Evolutionary conservation across 2,329 filamentous ascomycete species (phyloP).

Genomic region (Diaporthe sp.): DNA sequence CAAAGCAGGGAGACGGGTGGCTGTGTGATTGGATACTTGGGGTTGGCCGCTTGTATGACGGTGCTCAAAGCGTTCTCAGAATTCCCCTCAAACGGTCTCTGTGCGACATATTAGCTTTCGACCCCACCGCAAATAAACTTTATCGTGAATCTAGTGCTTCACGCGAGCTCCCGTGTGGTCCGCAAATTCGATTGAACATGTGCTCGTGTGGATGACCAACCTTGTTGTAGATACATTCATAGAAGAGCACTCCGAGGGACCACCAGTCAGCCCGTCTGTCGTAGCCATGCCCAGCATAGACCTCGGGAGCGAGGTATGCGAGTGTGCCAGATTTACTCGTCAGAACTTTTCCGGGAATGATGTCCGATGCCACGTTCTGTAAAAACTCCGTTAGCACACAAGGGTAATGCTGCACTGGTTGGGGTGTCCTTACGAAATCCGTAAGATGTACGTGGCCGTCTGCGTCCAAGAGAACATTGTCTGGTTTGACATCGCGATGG

Average conservation of each 20-base stretch:
- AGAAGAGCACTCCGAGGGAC: conserved; percentile 98
- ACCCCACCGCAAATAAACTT: conserved; percentile 12
- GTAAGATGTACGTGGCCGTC: conserved; percentile 97
- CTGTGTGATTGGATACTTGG: conserved; percentile 91
- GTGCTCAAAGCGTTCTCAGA: conserved; percentile 85
- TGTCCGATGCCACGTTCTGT: conserved; percentile 98
- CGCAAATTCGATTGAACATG: neutral
- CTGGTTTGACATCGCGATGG: conserved; percentile 91
- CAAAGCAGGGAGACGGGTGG: conserved; percentile 91
- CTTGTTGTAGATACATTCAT: conserved; percentile 99
- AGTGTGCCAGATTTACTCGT: conserved; percentile 98
- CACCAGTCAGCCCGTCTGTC: conserved; percentile 96
- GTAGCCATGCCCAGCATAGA: conserved; percentile 92
- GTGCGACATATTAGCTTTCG: conserved; percentile 50
- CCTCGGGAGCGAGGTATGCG: conserved; percentile 95
- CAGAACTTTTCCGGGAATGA: conserved; percentile 83
- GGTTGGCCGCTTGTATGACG: conserved; percentile 84
- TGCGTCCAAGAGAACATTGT: conserved; percentile 89
- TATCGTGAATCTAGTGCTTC: conserved; percentile 30
- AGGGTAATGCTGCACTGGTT: conserved; percentile 28
- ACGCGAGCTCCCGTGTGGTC: conserved; percentile 13
- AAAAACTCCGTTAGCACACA: conserved; percentile 51
- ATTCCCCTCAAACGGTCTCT: conserved; percentile 94
- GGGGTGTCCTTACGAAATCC: conserved; percentile 81
- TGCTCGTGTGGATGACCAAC: conserved; percentile 60